Base-by-base conservation (phyloP, 2,329 filamentous ascomycete species). In the Penicillium sp. region DNA sequence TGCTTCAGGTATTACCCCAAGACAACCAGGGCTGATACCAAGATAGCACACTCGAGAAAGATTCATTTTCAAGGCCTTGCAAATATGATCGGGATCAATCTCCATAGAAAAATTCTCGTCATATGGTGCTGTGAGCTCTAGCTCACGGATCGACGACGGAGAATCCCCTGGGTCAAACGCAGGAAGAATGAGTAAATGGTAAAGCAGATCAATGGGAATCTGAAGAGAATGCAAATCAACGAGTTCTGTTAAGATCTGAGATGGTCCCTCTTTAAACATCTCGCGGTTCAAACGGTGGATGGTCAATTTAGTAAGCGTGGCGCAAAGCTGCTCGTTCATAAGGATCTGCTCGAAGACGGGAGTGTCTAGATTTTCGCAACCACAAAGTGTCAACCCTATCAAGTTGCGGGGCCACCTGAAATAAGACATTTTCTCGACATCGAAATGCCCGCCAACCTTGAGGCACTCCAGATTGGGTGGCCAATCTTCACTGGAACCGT, bases 331-430 rank as follows among this genome's bases (percentile, higher is more conserved):
- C n/a, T 57, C 34, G n/a, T 57, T 57, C 13, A 57, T 41, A 5
- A 55, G 21, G 7, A 45, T 34, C 2, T 10, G 9, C 16, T 58
- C 56, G 13, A 58, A 29, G 15, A 33, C 40, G 8, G 27, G 19
- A n/a, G 46, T 13, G 13, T 27, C 29, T 0, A 58, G 53, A 13
- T 47, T 9, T 3, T 50, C 45, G 16, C 52, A 55, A 6, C 40
- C 40, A 38, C 23, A 21, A 11, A 58, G 33, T 21, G 23, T 21
- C 11, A 58, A 23, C 5, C 7, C 9, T 21, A 4, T 7, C 19
- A 58, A 43, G 13, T 43, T 44, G 16, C 33, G 33, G 2, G 60
- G 60, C 58, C 58, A 62, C 33, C 36, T 47, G n/a, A 62, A 62
- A 3, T 36, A 50, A 15, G 29, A 16, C 51, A 60, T 53, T 13